Evolutionary conservation across 441 rosid species (phyloP).

Genomic region (Populus hybrid): DNA sequence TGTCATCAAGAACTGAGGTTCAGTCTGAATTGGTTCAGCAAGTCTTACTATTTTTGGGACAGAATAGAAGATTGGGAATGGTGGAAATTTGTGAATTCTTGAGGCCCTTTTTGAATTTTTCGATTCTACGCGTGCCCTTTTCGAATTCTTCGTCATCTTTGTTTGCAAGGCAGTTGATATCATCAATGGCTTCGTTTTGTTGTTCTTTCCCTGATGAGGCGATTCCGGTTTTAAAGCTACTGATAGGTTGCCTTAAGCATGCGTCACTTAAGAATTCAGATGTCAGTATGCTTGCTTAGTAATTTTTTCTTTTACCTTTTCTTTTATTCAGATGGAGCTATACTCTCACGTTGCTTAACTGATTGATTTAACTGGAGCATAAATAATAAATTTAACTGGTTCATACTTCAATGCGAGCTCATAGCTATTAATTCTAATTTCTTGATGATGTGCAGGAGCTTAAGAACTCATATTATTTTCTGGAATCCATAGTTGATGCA

Average conservation of each 20-base stretch:
- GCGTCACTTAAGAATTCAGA: slow-evolving; percentile 44
- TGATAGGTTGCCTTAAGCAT: slow-evolving; percentile 51
- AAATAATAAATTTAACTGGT: not conserved
- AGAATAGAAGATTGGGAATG: slow-evolving; percentile 49
- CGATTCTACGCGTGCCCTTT: slow-evolving; percentile 49
- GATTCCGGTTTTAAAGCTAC: slow-evolving; percentile 54
- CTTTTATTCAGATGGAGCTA: not conserved
- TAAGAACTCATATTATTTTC: slow-evolving; percentile 37
- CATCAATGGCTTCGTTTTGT: slow-evolving; percentile 75
- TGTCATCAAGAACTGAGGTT: slow-evolving; percentile 56
- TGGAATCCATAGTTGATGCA: slow-evolving; percentile 60
- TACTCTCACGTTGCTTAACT: not conserved
- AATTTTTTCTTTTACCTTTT: slow-evolving; percentile 1
- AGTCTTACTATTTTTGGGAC: slow-evolving; percentile 60
- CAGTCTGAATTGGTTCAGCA: slow-evolving; percentile 67
- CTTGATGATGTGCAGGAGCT: slow-evolving; percentile 52
- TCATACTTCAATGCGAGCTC: slow-evolving; percentile 10
- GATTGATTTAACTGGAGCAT: not conserved
- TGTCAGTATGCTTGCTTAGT: slow-evolving; percentile 38
- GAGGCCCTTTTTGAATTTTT: slow-evolving; percentile 62
- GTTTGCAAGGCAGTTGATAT: slow-evolving; percentile 57
- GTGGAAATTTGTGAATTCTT: slow-evolving; percentile 68
- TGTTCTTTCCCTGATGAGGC: slow-evolving; percentile 60
- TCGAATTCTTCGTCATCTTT: slow-evolving; percentile 36
- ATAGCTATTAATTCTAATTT: slow-evolving; percentile 16